Percentiles rank a stretch among this genome's conserved stretches.
Evolutionary conservation across 106 monocot genomes (phyloP).

Genomic region (Dactylorhiza incarnata): DNA sequence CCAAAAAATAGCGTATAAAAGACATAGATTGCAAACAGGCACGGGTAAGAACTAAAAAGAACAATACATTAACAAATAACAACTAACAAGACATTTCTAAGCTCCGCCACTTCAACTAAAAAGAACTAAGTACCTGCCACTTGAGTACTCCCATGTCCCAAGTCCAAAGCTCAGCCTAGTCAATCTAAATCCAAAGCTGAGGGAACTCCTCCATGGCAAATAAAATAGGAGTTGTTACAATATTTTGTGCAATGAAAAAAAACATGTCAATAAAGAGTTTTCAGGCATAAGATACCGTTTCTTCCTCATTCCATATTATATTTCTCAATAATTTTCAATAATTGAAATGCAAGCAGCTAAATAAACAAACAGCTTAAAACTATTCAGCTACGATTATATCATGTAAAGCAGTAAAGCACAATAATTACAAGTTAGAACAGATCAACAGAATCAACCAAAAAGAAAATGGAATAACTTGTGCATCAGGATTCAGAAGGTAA

Average conservation of each 20-base stretch:
- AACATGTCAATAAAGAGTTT: neutral
- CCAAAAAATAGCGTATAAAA: no score
- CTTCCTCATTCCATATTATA: neutral
- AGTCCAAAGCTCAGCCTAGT: no score
- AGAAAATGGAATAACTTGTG: neutral
- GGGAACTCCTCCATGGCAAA: slow-evolving; percentile 65
- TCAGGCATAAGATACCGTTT: neutral
- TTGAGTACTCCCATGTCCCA: no score
- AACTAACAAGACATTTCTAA: no score
- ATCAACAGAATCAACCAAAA: neutral
- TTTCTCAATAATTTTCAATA: neutral
- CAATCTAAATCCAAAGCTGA: no score
- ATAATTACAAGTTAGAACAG: neutral
- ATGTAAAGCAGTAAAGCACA: neutral
- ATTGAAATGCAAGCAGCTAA: neutral
- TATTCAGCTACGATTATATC: neutral
- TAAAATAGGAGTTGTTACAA: slow-evolving; percentile 43
- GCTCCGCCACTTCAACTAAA: no score
- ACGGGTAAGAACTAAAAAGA: no score
- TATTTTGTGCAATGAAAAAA: slow-evolving; percentile 35
- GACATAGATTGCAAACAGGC: no score
- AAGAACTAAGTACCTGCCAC: no score
- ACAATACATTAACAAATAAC: no score
- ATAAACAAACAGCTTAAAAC: neutral
- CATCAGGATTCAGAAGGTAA: no score